Base-by-base conservation (phyloP, 441 rosid genomes). In the Corymbia calophylla region DNA sequence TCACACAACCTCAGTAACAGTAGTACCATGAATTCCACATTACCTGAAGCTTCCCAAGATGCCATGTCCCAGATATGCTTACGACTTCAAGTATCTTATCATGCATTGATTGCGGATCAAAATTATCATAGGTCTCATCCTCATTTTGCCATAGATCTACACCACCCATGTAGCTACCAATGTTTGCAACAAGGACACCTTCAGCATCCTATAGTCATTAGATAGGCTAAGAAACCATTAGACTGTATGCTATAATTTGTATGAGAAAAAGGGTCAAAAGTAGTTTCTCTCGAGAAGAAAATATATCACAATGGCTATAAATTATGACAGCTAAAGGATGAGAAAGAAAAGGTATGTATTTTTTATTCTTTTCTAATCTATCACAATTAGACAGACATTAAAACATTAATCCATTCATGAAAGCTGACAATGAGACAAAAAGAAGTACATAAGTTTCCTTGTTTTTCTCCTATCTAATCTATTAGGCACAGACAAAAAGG, bases 161-260 rank as follows among this genome's bases (percentile, higher is more conserved):
- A 86, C 99, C 99, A 70, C 99, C 99, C 99, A 97, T 98, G 91
- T 98, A 98, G 94, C 99, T 98, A 89, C 99, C 99, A 68, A 98
- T 98, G 92, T 98, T 98, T 55, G 99, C 98, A 90, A 98, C 95
- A 73, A 98, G 99, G 88, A 98, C 96, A 56, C 99, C 99, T 92
- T 97, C 99, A 54, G 96, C 98, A 90, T 98, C 99, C 99, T 98
- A 93, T 85, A 92, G 66, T 87, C 85, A 64, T 90, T 81, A 6
- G 80, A 44, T 25, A 77, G 51, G 51, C 84, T 23, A 44, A 77
- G 51, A 44, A 87, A 82, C 77, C 39, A 88, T 88, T 85, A 89
- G 84, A 87, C 91, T 39, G 44, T 5, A 39, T 6, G 6, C 44
- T 88, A 88, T 80, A 80, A 87, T 86, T 56, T 56, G 73, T 70